Percentiles rank a stretch among this genome's conserved stretches.
Conservation (phyloP, 1,284 basidiomycete genomes). For the Microbotryomycetes sp. region DNA sequence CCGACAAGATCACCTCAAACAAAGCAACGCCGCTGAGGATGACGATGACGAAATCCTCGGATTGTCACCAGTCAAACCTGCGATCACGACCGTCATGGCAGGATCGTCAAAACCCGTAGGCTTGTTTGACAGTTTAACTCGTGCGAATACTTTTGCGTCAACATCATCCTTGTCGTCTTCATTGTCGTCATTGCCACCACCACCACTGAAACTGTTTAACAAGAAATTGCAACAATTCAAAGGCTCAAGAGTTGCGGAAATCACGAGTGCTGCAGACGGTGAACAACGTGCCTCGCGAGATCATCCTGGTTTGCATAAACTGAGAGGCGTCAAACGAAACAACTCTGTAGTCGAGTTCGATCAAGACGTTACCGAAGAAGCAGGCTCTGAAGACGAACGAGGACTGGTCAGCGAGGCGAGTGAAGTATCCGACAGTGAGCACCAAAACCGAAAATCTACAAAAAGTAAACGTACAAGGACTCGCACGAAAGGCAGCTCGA, state of each 20-base stretch:
- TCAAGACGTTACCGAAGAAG: background rate
- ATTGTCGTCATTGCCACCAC: background rate
- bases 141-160: too few species aligned
- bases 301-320: too few species aligned
- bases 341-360: background rate
- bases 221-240: background rate
- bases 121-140: background rate
- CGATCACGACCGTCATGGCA: too few species aligned
- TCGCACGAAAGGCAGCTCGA: background rate
- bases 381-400: background rate
- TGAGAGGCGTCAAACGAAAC: background rate
- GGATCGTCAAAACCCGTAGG: background rate
- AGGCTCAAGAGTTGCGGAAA: background rate
- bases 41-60: conserved; percentile 23
- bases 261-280: background rate
- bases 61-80: conserved; percentile 25
- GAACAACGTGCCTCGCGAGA: background rate
- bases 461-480: background rate
- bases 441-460: background rate
- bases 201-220: background rate
- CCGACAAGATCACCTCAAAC: too few species aligned
- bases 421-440: too few species aligned
- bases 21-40: too few species aligned
- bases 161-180: background rate
- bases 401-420: too few species aligned